Conservation (phyloP, 2,329 filamentous ascomycete species). For the Exophiala oligosperma region DNA sequence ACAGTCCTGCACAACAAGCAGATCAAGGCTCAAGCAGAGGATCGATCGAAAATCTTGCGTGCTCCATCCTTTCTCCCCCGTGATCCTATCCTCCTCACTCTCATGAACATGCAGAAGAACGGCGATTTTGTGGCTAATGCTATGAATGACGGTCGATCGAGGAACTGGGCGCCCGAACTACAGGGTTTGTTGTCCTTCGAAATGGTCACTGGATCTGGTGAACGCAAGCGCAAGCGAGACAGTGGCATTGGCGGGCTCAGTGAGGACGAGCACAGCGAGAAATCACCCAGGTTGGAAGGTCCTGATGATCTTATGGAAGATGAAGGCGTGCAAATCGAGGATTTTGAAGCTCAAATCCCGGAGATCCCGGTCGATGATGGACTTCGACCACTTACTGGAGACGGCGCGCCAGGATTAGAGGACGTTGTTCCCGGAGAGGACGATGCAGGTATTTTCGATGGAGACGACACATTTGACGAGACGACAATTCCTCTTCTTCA, state of each 20-base stretch:
- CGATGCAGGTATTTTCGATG: slow-evolving; percentile 45
- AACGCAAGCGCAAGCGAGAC: slow-evolving; percentile 92
- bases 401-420: slow-evolving; percentile 50
- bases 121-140: slow-evolving; percentile 88
- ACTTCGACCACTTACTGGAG: slow-evolving; percentile 36
- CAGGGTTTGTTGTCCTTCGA: slow-evolving; percentile 89
- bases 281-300: slow-evolving; percentile 63
- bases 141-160: slow-evolving; percentile 75
- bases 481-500: slow-evolving; percentile 74
- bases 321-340: slow-evolving; percentile 46
- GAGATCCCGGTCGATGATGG: slow-evolving; percentile 52
- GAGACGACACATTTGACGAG: slow-evolving; percentile 70
- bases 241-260: slow-evolving; percentile 75
- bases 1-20: slow-evolving; percentile 74
- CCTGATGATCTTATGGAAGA: slow-evolving; percentile 62
- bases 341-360: slow-evolving; percentile 67
- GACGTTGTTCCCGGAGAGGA: slow-evolving; percentile 47
- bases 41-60: slow-evolving; percentile 83
- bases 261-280: slow-evolving; percentile 61
- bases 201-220: slow-evolving; percentile 70
- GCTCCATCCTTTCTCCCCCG: slow-evolving; percentile 79
- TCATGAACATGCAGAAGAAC: slow-evolving; percentile 89
- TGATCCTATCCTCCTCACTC: slow-evolving; percentile 79
- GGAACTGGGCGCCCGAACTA: slow-evolving; percentile 87
- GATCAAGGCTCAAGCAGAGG: slow-evolving; percentile 82